Conservation (phyloP, 1,284 basidiomycete genomes). For the Trichosporon ovoides region DNA sequence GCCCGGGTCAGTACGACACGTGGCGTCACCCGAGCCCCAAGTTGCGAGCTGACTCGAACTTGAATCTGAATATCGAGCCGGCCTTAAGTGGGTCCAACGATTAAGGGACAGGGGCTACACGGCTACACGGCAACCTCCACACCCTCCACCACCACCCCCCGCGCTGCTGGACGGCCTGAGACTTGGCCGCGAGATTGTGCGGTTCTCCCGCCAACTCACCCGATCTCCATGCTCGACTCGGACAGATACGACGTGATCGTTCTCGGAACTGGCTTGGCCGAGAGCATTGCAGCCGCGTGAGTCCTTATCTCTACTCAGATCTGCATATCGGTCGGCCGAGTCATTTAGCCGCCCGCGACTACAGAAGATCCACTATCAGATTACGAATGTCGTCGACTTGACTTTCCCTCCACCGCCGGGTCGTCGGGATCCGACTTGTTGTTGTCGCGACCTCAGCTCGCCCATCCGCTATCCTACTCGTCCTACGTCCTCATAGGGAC, state of each 20-base stretch:
- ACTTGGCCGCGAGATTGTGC: not conserved
- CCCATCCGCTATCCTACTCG: not conserved
- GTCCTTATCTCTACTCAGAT: constrained; percentile 37
- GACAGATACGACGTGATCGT: constrained; percentile 70
- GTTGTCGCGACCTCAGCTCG: not conserved
- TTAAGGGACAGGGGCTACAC: not conserved
- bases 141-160: not conserved
- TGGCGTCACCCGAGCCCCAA: not conserved
- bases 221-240: constrained; percentile 29
- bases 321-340: not conserved
- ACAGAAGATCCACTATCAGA: not conserved
- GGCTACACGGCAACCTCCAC: too few relatives aligned
- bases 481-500: too few relatives aligned
- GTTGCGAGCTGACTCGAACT: not conserved
- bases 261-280: constrained; percentile 79
- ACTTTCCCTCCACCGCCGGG: not conserved
- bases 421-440: not conserved
- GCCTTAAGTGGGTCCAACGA: not conserved
- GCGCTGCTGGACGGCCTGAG: too few relatives aligned
- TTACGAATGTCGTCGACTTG: not conserved
- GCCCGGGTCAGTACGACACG: not conserved
- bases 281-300: constrained; percentile 83
- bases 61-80: not conserved
- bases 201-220: constrained; percentile 2
- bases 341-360: not conserved